Evolutionary conservation across 257 asterid genomes (phyloP), one percentile per base, ranked within the genome.

Genomic region (Henckelia pumila): DNA sequence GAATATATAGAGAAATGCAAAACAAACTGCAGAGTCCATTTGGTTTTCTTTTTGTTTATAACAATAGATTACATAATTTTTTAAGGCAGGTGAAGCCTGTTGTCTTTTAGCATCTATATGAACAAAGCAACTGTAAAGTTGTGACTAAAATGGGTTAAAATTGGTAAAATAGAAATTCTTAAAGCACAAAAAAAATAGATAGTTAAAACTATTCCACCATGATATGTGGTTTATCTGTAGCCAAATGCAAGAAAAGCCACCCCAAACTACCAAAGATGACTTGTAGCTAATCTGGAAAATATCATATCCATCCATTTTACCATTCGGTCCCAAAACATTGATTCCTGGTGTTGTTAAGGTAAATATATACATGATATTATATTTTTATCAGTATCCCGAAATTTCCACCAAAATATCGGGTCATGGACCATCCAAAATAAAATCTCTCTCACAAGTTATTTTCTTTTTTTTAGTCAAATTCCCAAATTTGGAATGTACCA

Each of bases 1-100:
- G 64, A 53, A 61, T 62, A 24, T 17, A 52, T 22, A 20, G 11
- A 21, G 63, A 71, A 68, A 33, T 40, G 61, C 53, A 63, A 70
- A 35, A 64, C 30, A 62, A 50, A 60, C 37, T 59, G 59, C 44
- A 21, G 29, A 62, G 70, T 50, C 17, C 64, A 49, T 56, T 35
- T 70, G 70, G 70, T n/a, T 72, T n/a, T 44, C 52, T 37, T 37
- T 37, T 37, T 37, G 17, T 37, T 37, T 11, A 11, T 3, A 11
- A 10, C 17, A 37, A 37, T 37, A 37, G 17, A 37, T 0, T 35
- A 7, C 40, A 33, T 33, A 11, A 1, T 33, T 8, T 33, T 33
- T 37, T 3, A 37, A 37, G 49, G 49, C 49, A 37, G 49, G 49
- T 11, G 49, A 10, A 37, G 17, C 16, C 49, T 37, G 49, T 9